phyloP scores from a whole-genome alignment of 345 rosid species.

The Adansonia digitata region DNA sequence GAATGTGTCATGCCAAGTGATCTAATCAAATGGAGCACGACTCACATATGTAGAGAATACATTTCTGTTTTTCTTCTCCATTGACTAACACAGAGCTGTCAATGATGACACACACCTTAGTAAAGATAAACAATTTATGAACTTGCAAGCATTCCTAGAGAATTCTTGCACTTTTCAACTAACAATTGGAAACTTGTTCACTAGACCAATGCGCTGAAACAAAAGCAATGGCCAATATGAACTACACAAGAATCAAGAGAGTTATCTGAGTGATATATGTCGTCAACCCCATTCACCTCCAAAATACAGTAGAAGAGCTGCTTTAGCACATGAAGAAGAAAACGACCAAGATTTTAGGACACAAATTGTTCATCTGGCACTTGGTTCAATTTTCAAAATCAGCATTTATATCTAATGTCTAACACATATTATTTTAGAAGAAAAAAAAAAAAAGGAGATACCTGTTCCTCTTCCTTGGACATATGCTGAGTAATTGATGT shows the following conservation, averaged over 20 bases:
- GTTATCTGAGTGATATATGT: background rate
- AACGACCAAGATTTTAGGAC: background rate
- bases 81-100: background rate
- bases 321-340: background rate
- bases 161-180: background rate
- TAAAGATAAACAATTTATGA: background rate
- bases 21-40: background rate
- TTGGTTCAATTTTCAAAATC: background rate
- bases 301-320: background rate
- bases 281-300: constrained; percentile 2
- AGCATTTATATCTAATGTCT: background rate
- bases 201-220: background rate
- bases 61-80: background rate
- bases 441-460: constrained; percentile 15
- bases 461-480: constrained; percentile 97
- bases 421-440: background rate
- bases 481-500: constrained; percentile 82
- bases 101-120: constrained; percentile 2
- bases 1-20: background rate
- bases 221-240: background rate
- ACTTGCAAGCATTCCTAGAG: background rate
- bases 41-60: background rate
- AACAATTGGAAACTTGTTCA: background rate
- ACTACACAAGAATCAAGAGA: background rate
- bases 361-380: background rate